A percentile compares a stretch with the other conserved stretches of the same genome.
Evolutionary conservation across 768 basidiomycete genomes (phyloP).

Genomic region (Trametes maxima): DNA sequence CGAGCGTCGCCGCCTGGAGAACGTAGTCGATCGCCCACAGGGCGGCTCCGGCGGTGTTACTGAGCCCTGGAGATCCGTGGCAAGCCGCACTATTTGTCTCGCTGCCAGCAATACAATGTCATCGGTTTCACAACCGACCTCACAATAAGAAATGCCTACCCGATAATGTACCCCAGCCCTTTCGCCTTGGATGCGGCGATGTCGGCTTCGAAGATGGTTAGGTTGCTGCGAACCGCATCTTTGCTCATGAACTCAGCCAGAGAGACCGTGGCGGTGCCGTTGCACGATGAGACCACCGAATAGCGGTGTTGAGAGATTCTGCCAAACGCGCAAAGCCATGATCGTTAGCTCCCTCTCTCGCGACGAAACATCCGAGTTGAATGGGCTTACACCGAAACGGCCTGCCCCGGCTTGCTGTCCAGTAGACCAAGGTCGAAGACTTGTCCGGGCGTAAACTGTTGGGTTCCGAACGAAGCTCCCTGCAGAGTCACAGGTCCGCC

Average conservation of each 20-base stretch:
- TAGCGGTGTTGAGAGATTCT: conserved; percentile 49
- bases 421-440: conserved; percentile 56
- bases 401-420: conserved; percentile 45
- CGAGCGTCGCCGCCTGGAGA: conserved; percentile 58
- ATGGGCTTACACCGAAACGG: conserved; percentile 54
- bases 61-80: conserved; percentile 53
- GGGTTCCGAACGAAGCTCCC: conserved; percentile 31
- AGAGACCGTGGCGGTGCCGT: conserved; percentile 51
- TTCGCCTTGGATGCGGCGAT: conserved; percentile 49
- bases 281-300: conserved; percentile 61
- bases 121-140: not conserved
- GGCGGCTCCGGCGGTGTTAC: conserved; percentile 70
- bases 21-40: conserved; percentile 70
- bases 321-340: not conserved
- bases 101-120: conserved; percentile 3
- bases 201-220: conserved; percentile 54
- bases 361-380: not conserved
- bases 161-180: conserved; percentile 60
- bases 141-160: conserved; percentile 29
- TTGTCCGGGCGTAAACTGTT: conserved; percentile 60
- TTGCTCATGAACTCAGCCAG: conserved; percentile 72
- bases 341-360: not conserved
- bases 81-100: conserved; percentile 42
- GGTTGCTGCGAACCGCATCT: conserved; percentile 51
- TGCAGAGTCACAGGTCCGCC: conserved; percentile 28